Conservation (phyloP, 768 basidiomycete species). For the Paxillus ammoniavirescens region DNA sequence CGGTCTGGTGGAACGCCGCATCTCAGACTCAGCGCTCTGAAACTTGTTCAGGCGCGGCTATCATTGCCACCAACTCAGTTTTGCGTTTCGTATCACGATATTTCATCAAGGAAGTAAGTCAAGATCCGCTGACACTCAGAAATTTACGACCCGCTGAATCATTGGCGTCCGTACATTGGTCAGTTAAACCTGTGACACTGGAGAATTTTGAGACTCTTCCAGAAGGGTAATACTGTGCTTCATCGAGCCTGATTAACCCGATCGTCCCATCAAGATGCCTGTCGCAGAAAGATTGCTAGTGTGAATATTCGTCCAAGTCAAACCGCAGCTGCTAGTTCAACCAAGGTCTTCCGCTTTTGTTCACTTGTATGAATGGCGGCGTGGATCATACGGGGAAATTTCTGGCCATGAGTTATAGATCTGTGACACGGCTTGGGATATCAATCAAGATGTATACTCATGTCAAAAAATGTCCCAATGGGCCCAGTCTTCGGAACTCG, state of each 20-base stretch:
- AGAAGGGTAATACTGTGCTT: too few relatives aligned
- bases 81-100: too few relatives aligned
- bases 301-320: background rate
- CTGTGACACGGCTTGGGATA: constrained; percentile 16
- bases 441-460: constrained; percentile 15
- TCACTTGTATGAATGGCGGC: constrained; percentile 4
- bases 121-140: too few relatives aligned
- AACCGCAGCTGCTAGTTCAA: background rate
- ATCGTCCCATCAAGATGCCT: too few relatives aligned
- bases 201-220: background rate
- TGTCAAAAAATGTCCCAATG: constrained; percentile 11
- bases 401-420: constrained; percentile 4
- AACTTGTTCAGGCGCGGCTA: too few relatives aligned
- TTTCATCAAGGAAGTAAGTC: too few relatives aligned
- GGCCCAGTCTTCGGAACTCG: constrained; percentile 9
- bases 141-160: background rate
- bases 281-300: background rate
- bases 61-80: too few relatives aligned
- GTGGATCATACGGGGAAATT: constrained; percentile 2
- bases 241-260: too few relatives aligned
- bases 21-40: too few relatives aligned
- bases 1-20: too few relatives aligned
- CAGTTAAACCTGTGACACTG: background rate
- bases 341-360: background rate
- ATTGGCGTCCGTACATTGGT: background rate